Percentiles rank a stretch among this genome's conserved stretches.
These are phyloP conservation scores for Lichtheimia ornata DNA, from an alignment of 371 early-diverging fungal genomes.

Conservation along the genomic window DNA sequence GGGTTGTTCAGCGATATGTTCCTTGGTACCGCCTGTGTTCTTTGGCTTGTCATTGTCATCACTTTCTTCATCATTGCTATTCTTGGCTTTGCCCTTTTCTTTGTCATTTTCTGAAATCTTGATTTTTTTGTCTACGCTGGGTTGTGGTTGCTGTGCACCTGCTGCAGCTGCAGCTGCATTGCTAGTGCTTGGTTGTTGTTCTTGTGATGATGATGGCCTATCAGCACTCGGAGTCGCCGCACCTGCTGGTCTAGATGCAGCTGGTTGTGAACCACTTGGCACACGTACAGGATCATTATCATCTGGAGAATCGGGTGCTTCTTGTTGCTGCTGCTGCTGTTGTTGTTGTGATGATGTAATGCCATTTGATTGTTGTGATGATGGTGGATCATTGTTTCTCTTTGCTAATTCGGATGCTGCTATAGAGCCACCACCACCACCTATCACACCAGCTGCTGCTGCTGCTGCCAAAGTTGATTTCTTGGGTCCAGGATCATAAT, in stretches of 20 bases:
- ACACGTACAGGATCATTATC: too few relatives aligned
- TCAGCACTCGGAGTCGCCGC: too few relatives aligned
- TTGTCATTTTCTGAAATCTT: not conserved
- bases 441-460: slow-evolving; percentile 2
- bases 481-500: too few relatives aligned
- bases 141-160: not conserved
- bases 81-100: not conserved
- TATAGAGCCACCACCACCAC: not conserved
- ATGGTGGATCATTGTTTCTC: not conserved
- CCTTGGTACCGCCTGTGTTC: slow-evolving; percentile 29
- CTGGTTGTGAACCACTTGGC: too few relatives aligned
- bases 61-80: not conserved
- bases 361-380: too few relatives aligned
- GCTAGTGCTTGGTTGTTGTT: too few relatives aligned
- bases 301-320: too few relatives aligned
- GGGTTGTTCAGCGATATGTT: slow-evolving; percentile 32
- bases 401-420: not conserved
- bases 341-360: too few relatives aligned
- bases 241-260: too few relatives aligned
- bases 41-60: not conserved
- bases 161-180: not conserved
- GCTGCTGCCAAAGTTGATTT: not conserved
- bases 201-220: too few relatives aligned
- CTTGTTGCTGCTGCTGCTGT: too few relatives aligned
- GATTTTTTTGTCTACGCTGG: too few relatives aligned